Conservation (phyloP, 176 grass and related monocot genomes). For the Aegilops speltoides region DNA sequence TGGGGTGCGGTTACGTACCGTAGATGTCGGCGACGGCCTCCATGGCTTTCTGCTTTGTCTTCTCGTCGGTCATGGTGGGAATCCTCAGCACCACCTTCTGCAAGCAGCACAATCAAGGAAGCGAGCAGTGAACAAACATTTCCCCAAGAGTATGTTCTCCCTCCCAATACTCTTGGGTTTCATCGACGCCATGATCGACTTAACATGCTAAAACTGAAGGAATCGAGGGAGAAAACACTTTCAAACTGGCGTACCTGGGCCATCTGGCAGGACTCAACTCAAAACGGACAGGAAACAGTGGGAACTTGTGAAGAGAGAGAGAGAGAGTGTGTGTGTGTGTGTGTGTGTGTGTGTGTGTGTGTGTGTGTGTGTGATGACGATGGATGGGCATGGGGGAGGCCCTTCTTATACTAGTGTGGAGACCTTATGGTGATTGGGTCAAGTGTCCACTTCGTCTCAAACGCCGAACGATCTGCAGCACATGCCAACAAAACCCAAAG, state of each 20-base stretch:
- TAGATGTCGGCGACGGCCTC: slow-evolving; percentile 84
- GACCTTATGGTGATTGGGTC: background rate
- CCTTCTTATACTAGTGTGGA: background rate
- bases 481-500: background rate
- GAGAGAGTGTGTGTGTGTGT: too few species aligned
- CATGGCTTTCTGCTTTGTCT: slow-evolving; percentile 82
- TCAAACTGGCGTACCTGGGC: slow-evolving; percentile 37
- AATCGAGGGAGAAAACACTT: background rate
- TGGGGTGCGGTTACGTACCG: background rate
- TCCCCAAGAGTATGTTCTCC: background rate
- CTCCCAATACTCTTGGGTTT: background rate
- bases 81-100: slow-evolving; percentile 74
- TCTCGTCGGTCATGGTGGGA: slow-evolving; percentile 73
- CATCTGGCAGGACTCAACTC: slow-evolving; percentile 31
- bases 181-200: background rate
- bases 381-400: background rate
- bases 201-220: background rate
- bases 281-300: background rate
- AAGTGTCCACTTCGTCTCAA: background rate
- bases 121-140: background rate
- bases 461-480: background rate
- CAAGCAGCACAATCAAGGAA: too few species aligned
- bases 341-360: too few species aligned
- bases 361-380: background rate
- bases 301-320: background rate